Base-by-base conservation (phyloP, 2,329 filamentous ascomycete genomes). In the Verticillium klebahnii region DNA sequence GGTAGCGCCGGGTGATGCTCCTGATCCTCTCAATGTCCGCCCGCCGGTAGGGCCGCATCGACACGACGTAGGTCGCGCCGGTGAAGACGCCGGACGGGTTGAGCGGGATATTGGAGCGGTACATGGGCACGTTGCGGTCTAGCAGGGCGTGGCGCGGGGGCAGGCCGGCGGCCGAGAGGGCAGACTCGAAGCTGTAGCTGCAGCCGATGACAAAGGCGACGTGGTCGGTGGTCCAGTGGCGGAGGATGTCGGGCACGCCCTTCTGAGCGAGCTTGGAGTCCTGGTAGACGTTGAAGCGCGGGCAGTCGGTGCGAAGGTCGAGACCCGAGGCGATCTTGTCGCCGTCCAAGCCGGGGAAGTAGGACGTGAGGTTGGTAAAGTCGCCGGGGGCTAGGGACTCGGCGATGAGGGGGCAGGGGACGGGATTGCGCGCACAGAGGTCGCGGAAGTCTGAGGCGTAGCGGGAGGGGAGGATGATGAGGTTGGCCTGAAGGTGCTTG, bases 141-240 rank as follows among this genome's bases (percentile, higher is more conserved):
- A 79, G 74, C 2, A 72, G 62, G 5, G 78, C 72, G 67, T 89
- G 85, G 2, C 79, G 76, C 1, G 85, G 81, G 7, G 75, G 66
- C 6, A 89, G 72, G 0, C 82, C 82, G 0, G 81, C 81, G 0
- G 68, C 71, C 0, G 72, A 68, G 25, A 89, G 78, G 3, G 85
- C 85, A 2, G 77, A 73, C 70, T 89, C 86, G 68, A 89, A 89
- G 66, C 80, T 85, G 75, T 83, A 89, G 1, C 81, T 85, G 69
- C 86, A 89, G 9, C 86, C 87, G 64, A 89, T 82, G 55, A 89
- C 70, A 68, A 87, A 89, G 0, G 79, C 86, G 29, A 86, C 81
- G 66, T 89, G 84, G 65, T 87, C 80, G 5, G 75, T 69, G 0
- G 78, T 80, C 87, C 86, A 89, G 50, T 84, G 71, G 2, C 72